Base-by-base conservation (phyloP, 2,329 filamentous ascomycete genomes). In the Botrytis squamosa region DNA sequence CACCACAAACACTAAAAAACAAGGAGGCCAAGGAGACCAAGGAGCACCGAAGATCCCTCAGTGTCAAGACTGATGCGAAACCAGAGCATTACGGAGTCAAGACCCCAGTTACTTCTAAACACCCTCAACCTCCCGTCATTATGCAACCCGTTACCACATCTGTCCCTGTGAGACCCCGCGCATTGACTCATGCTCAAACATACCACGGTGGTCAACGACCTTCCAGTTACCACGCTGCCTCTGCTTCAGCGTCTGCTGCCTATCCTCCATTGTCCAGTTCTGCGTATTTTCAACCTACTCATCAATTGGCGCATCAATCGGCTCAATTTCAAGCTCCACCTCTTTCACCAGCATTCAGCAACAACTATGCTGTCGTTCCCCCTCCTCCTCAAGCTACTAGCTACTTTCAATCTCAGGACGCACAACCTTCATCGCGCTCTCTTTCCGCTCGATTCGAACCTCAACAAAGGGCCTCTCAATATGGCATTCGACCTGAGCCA, bases 371-470 rank as follows among this genome's bases (percentile, higher is more conserved):
- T 40, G 69, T 71, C 59, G 57, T 29, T 4, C 59, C 44, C 9
- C 12, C 57, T 22, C 29, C 40, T 25, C 20, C 46, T 20, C 62
- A 68, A 40, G 22, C 72, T 20, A 66, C 33, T 38, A 36, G 46
- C 25, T 65, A 73, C 29, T 73, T 59, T 22, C 40, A 36, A 25
- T 25, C 70, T 20, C 60, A 67, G 16, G 70, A 72, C 18, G 42
- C 40, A 20, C 71, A 68, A 72, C 36, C 42, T 44, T 49, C 57
- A 49, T 70, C 75, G n/a, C 73, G 78, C 67, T 75, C 78, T 33
- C 71, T 80, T 14, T 74, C 76, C 10, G 72, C 71, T 29, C 72
- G 79, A 70, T 80, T 80, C 55, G 78, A 78, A 10, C 75, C 76
- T 52, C 65, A 76, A 38, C 74, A 77, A 14, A 68, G 46, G 9